Conservation (phyloP, 2,329 filamentous ascomycete species). For the Hypoxylon sp. region DNA sequence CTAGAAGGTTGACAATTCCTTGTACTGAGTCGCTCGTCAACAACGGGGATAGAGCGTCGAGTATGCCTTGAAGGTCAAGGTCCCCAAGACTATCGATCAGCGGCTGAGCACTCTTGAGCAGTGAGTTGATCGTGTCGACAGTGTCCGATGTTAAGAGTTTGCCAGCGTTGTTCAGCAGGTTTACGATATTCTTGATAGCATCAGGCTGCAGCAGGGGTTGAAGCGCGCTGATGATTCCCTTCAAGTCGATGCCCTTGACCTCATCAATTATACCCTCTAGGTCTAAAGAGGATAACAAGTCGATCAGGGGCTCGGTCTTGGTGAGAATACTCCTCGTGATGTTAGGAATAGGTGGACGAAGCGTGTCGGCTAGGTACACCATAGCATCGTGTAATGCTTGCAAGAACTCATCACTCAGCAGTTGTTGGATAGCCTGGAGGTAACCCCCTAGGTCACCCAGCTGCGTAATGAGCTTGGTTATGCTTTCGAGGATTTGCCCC, state of each 20-base stretch:
- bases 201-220: slow-evolving; percentile 47
- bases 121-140: slow-evolving; percentile 37
- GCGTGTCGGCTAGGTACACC: slow-evolving; percentile 50
- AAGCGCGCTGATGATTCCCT: slow-evolving; percentile 47
- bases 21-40: slow-evolving; percentile 46
- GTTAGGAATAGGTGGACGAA: slow-evolving; percentile 50
- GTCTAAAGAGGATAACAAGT: slow-evolving; percentile 42
- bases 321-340: slow-evolving; percentile 41
- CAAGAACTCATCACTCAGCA: slow-evolving; percentile 52
- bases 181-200: slow-evolving; percentile 44
- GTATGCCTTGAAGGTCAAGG: slow-evolving; percentile 48
- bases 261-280: slow-evolving; percentile 43
- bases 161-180: slow-evolving; percentile 50
- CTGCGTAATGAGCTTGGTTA: slow-evolving; percentile 40
- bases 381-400: slow-evolving; percentile 53
- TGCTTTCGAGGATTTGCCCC: slow-evolving; percentile 37
- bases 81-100: slow-evolving; percentile 45
- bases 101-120: slow-evolving; percentile 42
- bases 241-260: slow-evolving; percentile 46
- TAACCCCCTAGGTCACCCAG: slow-evolving; percentile 43
- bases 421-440: slow-evolving; percentile 44
- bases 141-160: slow-evolving; percentile 46
- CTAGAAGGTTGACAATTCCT: slow-evolving; percentile 43
- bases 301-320: slow-evolving; percentile 44
- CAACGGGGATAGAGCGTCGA: slow-evolving; percentile 49